These are phyloP conservation scores for Ceratobasidium papillatum DNA, from an alignment of 1,284 basidiomycete species.

Conservation along the genomic window DNA sequence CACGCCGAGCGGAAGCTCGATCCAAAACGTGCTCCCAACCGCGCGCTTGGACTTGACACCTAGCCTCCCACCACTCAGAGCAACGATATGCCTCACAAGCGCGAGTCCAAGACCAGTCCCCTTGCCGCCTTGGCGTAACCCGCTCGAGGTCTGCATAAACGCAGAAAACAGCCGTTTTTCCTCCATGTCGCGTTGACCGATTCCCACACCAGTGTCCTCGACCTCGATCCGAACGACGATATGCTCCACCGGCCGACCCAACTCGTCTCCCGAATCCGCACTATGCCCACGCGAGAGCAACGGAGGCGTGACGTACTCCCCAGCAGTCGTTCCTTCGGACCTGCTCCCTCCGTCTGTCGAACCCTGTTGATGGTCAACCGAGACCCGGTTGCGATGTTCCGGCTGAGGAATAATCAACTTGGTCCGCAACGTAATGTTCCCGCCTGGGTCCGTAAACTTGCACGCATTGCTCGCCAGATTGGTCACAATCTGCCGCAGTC, in stretches of 20 bases:
- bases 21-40: constrained; percentile 78
- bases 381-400: constrained; percentile 13
- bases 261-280: constrained; percentile 30
- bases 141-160: constrained; percentile 42
- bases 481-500: constrained; percentile 80
- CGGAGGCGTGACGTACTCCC: neutral
- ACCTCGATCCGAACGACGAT: constrained; percentile 84
- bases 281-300: neutral
- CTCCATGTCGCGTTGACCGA: constrained; percentile 73
- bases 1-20: constrained; percentile 61
- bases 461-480: constrained; percentile 65
- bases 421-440: constrained; percentile 68
- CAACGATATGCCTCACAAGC: constrained; percentile 87
- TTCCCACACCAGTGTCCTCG: constrained; percentile 80
- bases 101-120: constrained; percentile 88
- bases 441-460: constrained; percentile 81
- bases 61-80: constrained; percentile 79
- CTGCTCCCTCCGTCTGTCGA: constrained; percentile 10
- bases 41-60: constrained; percentile 69
- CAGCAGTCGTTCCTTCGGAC: neutral
- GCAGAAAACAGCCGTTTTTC: constrained; percentile 71
- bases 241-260: constrained; percentile 56
- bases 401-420: constrained; percentile 52
- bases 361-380: neutral
- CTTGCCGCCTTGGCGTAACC: constrained; percentile 66